These are phyloP conservation scores for Pleurotus pulmonarius DNA, from an alignment of 768 basidiomycete genomes.

Conservation along the genomic window DNA sequence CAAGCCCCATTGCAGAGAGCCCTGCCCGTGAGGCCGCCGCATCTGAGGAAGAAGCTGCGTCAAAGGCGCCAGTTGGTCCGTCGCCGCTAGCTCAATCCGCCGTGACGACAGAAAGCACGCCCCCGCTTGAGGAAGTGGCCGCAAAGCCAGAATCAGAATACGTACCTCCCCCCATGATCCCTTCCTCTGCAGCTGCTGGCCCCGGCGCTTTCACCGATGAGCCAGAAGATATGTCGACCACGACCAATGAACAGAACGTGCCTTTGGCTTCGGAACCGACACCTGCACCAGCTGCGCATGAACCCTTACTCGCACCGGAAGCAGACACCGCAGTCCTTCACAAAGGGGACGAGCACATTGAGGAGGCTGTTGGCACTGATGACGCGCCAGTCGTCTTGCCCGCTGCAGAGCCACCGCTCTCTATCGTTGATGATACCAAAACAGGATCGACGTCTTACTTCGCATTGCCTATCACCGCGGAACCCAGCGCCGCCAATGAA, in stretches of 20 bases:
- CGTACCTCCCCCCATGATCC: slow-evolving; percentile 31
- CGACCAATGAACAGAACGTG: slow-evolving; percentile 1
- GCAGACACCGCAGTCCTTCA: background rate
- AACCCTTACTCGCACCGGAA: slow-evolving; percentile 5
- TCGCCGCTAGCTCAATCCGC: slow-evolving; percentile 39
- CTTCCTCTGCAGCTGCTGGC: slow-evolving; percentile 36
- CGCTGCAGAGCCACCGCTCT: slow-evolving; percentile 14
- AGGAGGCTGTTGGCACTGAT: slow-evolving; percentile 8
- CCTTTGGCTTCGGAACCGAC: background rate
- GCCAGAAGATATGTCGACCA: slow-evolving; percentile 29
- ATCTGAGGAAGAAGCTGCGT: slow-evolving; percentile 23
- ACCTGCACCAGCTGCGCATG: background rate
- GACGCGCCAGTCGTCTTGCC: slow-evolving; percentile 5
- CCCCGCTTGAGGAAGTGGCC: background rate
- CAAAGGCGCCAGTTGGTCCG: slow-evolving; percentile 25
- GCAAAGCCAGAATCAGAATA: slow-evolving; percentile 20
- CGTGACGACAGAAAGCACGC: slow-evolving; percentile 10
- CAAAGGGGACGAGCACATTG: slow-evolving; percentile 2
- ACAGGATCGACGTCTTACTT: slow-evolving; percentile 19
- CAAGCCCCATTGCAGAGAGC: slow-evolving; percentile 70
- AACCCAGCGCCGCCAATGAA: slow-evolving; percentile 12
- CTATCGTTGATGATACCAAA: slow-evolving; percentile 18
- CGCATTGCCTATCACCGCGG: slow-evolving; percentile 21
- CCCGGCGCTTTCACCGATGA: slow-evolving; percentile 53
- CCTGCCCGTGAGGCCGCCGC: slow-evolving; percentile 56